phyloP scores from a whole-genome alignment of 2,329 filamentous ascomycete genomes.

The Bipolaris oryzae region DNA sequence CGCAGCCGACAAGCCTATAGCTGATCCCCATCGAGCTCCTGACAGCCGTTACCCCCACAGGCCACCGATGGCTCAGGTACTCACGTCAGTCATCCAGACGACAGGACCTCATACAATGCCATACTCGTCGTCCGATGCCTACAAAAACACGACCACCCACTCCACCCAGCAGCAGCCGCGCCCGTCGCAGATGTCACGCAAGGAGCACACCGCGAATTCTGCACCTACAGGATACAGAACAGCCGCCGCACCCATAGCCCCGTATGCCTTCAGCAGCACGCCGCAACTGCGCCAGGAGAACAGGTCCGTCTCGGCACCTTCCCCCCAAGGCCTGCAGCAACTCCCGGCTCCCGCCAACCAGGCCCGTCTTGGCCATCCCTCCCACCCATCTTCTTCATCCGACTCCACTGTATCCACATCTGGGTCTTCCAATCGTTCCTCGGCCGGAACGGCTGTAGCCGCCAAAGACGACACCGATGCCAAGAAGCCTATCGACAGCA shows the following conservation, averaged over 20 bases:
- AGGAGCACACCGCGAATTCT: slow-evolving; percentile 52
- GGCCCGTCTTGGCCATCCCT: slow-evolving; percentile 43
- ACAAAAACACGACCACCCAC: slow-evolving; percentile 48
- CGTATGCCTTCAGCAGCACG: slow-evolving; percentile 58
- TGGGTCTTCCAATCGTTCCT: slow-evolving; percentile 57
- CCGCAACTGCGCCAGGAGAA: slow-evolving; percentile 64
- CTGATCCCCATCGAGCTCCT: slow-evolving; percentile 29
- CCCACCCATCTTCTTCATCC: slow-evolving; percentile 50
- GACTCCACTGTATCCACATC: slow-evolving; percentile 56
- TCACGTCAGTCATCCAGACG: slow-evolving; percentile 55
- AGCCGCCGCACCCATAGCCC: slow-evolving; percentile 54
- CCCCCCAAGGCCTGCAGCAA: slow-evolving; percentile 49
- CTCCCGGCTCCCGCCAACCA: slow-evolving; percentile 29
- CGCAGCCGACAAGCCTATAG: slow-evolving; percentile 20
- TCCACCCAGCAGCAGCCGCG: slow-evolving; percentile 48
- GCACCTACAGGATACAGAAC: slow-evolving; percentile 50
- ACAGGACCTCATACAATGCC: slow-evolving; percentile 58
- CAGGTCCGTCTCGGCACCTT: slow-evolving; percentile 61
- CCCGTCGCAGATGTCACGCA: slow-evolving; percentile 50
- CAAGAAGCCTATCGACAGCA: slow-evolving; percentile 44
- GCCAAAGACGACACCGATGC: slow-evolving; percentile 59
- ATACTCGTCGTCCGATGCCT: slow-evolving; percentile 57
- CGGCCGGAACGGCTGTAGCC: slow-evolving; percentile 37
- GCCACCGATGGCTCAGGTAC: slow-evolving; percentile 53
- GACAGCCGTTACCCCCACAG: slow-evolving; percentile 25